Percentiles rank a stretch among this genome's conserved stretches.
phyloP scores from a whole-genome alignment of 495 filamentous ascomycete genomes.

The Aspergillus kassunensis region DNA sequence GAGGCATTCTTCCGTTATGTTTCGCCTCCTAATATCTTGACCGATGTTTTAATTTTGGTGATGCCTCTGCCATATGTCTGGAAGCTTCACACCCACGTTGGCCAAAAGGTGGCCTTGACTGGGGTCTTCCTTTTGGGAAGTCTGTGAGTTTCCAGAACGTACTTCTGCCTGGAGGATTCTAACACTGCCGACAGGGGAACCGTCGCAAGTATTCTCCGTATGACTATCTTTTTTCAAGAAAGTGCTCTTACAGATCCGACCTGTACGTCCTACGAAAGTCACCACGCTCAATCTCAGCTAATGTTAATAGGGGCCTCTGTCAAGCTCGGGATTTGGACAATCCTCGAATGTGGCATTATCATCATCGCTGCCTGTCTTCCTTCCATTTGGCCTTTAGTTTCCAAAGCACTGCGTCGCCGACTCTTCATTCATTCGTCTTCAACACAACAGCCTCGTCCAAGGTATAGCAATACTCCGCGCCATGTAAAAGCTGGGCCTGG shows the following conservation, averaged over 20 bases:
- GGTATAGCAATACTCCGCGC: no score
- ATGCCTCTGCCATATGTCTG: constrained; percentile 45
- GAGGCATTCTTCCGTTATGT: constrained; percentile 27
- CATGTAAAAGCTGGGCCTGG: no score
- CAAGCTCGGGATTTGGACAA: constrained; percentile 21
- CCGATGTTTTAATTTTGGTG: constrained; percentile 35
- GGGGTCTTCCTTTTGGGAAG: constrained; percentile 26
- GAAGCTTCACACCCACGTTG: constrained; percentile 19
- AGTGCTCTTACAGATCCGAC: constrained; percentile 15
- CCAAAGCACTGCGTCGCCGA: no score
- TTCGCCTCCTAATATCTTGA: constrained; percentile 27
- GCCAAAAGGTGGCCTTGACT: constrained; percentile 26
- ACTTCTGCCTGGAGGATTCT: background rate
- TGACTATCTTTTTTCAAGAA: constrained; percentile 16
- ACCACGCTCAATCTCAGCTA: background rate
- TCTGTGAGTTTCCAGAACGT: constrained; percentile 20
- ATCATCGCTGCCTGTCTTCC: constrained; percentile 26
- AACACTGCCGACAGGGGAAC: constrained; percentile 12
- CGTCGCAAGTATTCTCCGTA: constrained; percentile 22
- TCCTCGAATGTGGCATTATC: constrained; percentile 22
- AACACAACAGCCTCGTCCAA: no score
- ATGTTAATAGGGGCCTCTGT: constrained; percentile 19
- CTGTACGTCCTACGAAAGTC: constrained; percentile 12
- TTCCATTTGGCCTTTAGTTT: constrained; percentile 27
- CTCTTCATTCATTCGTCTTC: no score